phyloP scores from a whole-genome alignment of 1,284 basidiomycete species.

The Heterobasidion parviporum region DNA sequence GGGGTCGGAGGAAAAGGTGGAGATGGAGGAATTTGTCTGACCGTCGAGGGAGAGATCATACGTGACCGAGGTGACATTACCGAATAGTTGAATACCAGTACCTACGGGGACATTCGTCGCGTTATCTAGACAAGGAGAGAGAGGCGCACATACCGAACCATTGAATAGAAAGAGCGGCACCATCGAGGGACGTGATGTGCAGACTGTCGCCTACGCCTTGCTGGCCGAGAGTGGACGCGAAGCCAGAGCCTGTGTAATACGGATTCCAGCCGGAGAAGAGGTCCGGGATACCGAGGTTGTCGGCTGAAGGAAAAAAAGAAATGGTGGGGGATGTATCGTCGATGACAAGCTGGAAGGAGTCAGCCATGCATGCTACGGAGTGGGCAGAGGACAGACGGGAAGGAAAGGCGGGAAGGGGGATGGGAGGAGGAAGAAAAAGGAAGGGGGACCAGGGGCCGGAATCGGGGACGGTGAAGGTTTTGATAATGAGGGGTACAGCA shows the following conservation, averaged over 20 bases:
- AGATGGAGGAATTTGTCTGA: slow-evolving; percentile 9
- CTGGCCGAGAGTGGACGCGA: slow-evolving; percentile 32
- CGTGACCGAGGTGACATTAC: slow-evolving; percentile 30
- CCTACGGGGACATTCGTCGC: slow-evolving; percentile 25
- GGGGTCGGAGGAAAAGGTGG: slow-evolving; percentile 17
- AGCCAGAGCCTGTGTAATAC: slow-evolving; percentile 43
- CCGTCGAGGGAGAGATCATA: slow-evolving; percentile 44
- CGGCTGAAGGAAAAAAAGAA: slow-evolving; percentile 49
- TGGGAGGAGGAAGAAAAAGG: background rate
- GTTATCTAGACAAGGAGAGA: background rate
- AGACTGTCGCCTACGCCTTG: slow-evolving; percentile 45
- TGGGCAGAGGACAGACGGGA: background rate
- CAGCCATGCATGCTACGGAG: slow-evolving; percentile 35
- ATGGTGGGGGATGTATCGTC: slow-evolving; percentile 62
- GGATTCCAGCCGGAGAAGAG: slow-evolving; percentile 59
- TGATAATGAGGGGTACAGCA: no score
- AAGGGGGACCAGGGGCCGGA: background rate
- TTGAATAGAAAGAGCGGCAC: slow-evolving; percentile 42
- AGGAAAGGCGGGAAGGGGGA: slow-evolving; percentile 4
- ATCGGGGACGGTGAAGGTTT: no score
- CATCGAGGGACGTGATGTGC: slow-evolving; percentile 51
- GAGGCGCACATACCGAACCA: slow-evolving; percentile 48
- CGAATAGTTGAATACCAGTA: slow-evolving; percentile 44
- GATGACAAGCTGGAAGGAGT: slow-evolving; percentile 40
- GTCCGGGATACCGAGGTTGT: slow-evolving; percentile 40